Percentiles rank a stretch among this genome's conserved stretches.
phyloP scores from a whole-genome alignment of 495 filamentous ascomycete species.

The Podospora australis region DNA sequence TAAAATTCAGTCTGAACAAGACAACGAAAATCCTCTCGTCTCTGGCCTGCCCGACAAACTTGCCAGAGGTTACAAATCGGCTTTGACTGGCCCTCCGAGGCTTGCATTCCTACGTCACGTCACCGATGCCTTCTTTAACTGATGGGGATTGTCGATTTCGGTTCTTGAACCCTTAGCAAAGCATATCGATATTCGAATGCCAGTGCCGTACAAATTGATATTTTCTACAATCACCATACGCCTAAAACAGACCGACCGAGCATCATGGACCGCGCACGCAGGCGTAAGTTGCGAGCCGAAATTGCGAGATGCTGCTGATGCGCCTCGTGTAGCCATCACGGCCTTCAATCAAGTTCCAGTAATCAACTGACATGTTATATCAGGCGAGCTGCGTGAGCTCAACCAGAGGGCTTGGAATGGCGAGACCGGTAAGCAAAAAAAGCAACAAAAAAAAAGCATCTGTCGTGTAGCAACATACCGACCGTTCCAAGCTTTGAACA shows the following conservation, averaged over 20 bases:
- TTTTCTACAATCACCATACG: conserved; percentile 14
- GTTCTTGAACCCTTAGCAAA: conserved; percentile 44
- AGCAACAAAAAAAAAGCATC: neutral
- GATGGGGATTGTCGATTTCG: conserved; percentile 40
- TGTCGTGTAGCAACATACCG: neutral
- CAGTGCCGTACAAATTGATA: conserved; percentile 14
- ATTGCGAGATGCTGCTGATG: no score
- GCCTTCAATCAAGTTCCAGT: neutral
- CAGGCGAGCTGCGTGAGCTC: conserved; percentile 83
- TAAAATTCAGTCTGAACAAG: conserved; percentile 5
- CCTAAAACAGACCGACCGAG: conserved; percentile 19
- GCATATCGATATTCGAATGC: conserved; percentile 33
- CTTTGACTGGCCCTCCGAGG: conserved; percentile 14
- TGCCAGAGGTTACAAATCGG: conserved; percentile 1
- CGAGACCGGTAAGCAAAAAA: conserved; percentile 58
- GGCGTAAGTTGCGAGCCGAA: conserved; percentile 58
- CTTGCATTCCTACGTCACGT: conserved; percentile 14
- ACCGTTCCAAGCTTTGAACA: conserved; percentile 1
- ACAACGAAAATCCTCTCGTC: conserved; percentile 4
- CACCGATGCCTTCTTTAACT: conserved; percentile 44
- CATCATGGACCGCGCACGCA: conserved; percentile 76
- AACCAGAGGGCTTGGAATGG: conserved; percentile 85
- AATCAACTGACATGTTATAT: neutral
- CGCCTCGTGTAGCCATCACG: neutral
- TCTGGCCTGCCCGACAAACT: neutral